Conservation (phyloP, 345 rosid species). For the Dovyalis caffra region DNA sequence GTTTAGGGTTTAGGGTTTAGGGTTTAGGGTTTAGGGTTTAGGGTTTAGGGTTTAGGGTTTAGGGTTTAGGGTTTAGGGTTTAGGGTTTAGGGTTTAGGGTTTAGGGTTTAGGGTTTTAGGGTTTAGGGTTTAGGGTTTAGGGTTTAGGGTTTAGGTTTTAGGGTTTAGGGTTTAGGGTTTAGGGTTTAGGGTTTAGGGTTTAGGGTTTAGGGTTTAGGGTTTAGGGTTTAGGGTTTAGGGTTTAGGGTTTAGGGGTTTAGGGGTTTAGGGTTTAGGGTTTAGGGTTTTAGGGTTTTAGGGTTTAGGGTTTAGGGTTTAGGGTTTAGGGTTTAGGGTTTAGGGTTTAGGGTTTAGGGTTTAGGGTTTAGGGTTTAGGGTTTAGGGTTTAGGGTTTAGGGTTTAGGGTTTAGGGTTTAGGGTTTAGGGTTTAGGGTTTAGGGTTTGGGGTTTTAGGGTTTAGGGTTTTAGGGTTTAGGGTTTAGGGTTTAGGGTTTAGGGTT, state of each 20-base stretch:
- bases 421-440: constrained; percentile 20
- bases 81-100: constrained; percentile 18
- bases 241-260: constrained; percentile 19
- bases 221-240: constrained; percentile 15
- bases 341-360: constrained; percentile 23
- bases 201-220: constrained; percentile 4
- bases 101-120: constrained; percentile 11
- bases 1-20: constrained; percentile 18
- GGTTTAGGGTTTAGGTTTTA: too few relatives aligned
- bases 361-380: constrained; percentile 22
- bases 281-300: constrained; percentile 14
- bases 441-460: constrained; percentile 18
- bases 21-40: constrained; percentile 14
- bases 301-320: constrained; percentile 19
- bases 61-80: constrained; percentile 23
- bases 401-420: constrained; percentile 23
- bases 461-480: constrained; percentile 16
- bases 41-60: constrained; percentile 19
- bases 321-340: constrained; percentile 20
- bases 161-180: too few relatives aligned
- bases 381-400: constrained; percentile 22
- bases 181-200: too few relatives aligned
- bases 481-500: constrained; percentile 16
- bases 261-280: constrained; percentile 22
- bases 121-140: constrained; percentile 17